Percentiles rank a stretch among this genome's conserved stretches.
phyloP scores from a whole-genome alignment of 2,329 filamentous ascomycete species.

The Rutstroemia sydowiana region DNA sequence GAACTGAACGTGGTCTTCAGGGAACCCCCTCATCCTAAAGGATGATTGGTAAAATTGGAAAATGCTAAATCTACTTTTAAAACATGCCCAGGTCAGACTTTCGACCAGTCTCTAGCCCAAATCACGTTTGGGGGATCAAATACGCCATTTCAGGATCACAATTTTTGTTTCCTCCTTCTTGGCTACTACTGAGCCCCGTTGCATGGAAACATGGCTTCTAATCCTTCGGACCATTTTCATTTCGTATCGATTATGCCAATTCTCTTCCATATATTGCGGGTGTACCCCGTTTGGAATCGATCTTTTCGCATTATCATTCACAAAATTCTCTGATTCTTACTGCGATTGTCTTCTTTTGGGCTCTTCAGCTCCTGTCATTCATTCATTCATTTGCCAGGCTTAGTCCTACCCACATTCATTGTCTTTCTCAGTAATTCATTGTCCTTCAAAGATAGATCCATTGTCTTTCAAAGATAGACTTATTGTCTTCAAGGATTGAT shows the following conservation, averaged over 20 bases:
- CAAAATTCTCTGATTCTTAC: not conserved
- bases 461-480: no score
- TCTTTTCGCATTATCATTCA: not conserved
- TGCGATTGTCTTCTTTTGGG: not conserved
- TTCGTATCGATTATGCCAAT: not conserved
- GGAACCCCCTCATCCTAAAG: not conserved
- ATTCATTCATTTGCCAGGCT: not conserved
- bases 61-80: not conserved
- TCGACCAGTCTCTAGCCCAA: not conserved
- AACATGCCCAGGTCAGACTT: not conserved
- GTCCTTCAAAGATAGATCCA: no score
- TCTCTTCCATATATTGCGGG: not conserved
- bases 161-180: not conserved
- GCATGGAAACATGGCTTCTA: not conserved
- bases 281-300: not conserved
- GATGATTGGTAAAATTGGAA: not conserved
- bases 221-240: not conserved
- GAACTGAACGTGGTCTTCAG: not conserved
- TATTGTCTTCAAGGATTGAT: no score
- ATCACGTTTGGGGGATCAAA: not conserved
- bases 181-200: not conserved
- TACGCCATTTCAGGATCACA: not conserved
- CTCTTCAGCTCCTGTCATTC: constrained; percentile 2
- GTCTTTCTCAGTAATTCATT: no score
- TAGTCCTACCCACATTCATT: constrained; percentile 7